Base-by-base conservation (phyloP, 805 yeast genomes). In the Nakazawaea laoshanensis region DNA sequence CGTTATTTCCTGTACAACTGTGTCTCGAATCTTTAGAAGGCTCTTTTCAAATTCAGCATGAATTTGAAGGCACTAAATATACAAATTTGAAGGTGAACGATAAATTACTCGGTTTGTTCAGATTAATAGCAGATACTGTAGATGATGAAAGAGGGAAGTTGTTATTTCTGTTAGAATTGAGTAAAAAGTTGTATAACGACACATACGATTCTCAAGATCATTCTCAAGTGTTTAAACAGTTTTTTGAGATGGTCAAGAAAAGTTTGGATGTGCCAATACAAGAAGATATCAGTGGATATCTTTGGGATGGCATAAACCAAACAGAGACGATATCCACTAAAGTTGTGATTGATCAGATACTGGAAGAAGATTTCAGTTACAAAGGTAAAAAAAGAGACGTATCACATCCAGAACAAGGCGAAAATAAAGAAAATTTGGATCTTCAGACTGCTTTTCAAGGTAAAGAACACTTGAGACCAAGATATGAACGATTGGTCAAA, bases 61-160 rank as follows among this genome's bases (percentile, higher is more conserved):
- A 20, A n/a, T 15, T 14, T n/a, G 18, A 29, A 10, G 14, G 15
- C 5, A 5, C 15, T 3, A 21, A 34, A 12, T 49, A 53, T 33
- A 51, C 49, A 32, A 54, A 55, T 32, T 44, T 52, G 6, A 65
- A 67, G 43, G 56, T 73, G 30, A 49, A 70, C 7, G 56, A 65
- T 10, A 63, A 69, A 20, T 8, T 54, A 5, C 46, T 58, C 31
- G 67, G 67, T 44, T 49, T 62, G 31, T 53, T 68, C 19, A 39
- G 45, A 14, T 29, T 35, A 7, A 24, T 57, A 16, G 31, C 41
- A 17, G 15, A 33, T 4, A 56, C 55, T 28, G 27, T 55, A n/a
- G 38, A 43, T 41, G 23, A 47, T 28, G 30, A 50, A 44, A 14
- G 43, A 52, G 42, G 58, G 46, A 36, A 45, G 41, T 37, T 57